Evolutionary conservation across 805 yeast species (phyloP), one percentile per base, ranked within the genome.

Genomic region (Priceomyces fermenticarens): DNA sequence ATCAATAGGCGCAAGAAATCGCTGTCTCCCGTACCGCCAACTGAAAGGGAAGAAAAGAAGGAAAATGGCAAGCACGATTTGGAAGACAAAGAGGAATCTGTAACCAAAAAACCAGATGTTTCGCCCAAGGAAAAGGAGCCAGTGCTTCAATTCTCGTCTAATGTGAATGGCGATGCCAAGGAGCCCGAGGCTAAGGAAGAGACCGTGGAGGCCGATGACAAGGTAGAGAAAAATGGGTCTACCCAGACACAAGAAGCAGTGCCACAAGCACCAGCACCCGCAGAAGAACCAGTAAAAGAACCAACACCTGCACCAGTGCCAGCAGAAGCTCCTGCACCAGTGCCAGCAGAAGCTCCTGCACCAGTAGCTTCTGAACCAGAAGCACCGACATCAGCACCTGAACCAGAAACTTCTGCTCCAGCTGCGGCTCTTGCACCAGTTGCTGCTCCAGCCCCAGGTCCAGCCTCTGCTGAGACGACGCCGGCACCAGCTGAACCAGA

Each of bases 71-170:
- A 70, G 42, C 68, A 62, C 30, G 72, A 66, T 25, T 59, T 70
- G 42, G 74, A 70, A 3, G 71, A 65, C 10, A 66, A 65, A 45
- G 42, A 45, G n/a, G 71, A 67, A 35, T 36, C 55, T 13, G 54
- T 58, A 43, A 46, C 48, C n/a, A 58, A 67, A 35, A 35, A 13
- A 14, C 15, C 17, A 20, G 12, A 11, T n/a, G 32, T 29, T 29
- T 29, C 32, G 4, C 32, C 32, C 9, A 29, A 29, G 32, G 32
- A 20, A 8, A 20, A 20, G 8, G 25, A 20, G 8, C 25, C 25
- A 5, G 25, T 20, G 8, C 25, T 8, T 8, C 25, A 20, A 8
- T 20, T 20, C 25, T 20, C 25, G 8, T 4, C 25, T 20, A 20
- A 20, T 20, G 25, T 20, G 25, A 20, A 20, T 20, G 25, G 25